Evolutionary conservation across 2,329 filamentous ascomycete species (phyloP), one percentile per base, ranked within the genome.

Genomic region (Ophiostoma angusticollis): DNA sequence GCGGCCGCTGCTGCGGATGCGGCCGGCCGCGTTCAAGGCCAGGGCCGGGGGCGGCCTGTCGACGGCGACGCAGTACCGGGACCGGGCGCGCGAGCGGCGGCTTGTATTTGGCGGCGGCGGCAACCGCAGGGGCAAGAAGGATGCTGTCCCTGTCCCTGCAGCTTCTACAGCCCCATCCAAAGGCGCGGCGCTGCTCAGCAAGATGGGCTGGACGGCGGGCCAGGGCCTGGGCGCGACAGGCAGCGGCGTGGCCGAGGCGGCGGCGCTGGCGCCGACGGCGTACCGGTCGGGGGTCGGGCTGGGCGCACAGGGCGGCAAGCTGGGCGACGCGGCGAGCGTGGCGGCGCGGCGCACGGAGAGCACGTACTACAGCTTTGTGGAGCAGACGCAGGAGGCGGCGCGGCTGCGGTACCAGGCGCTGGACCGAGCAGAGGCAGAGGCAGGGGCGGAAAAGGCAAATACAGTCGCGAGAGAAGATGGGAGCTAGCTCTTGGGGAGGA

Each of bases 171-270:
- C 54, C 35, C 59, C 64, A 43, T 76, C 73, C 25, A 82, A 79
- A 55, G 78, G 78, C 11, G 75, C 75, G 0, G 72, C 74, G 3
- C 65, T 84, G 52, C 62, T 84, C 28, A 73, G 75, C 28, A 84
- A 83, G 62, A 80, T 82, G 73, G 80, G 80, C 19, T 84, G 78
- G 78, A 73, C 62, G 17, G 63, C 67, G 1, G 79, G 80, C 8
- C 65, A 69, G 41, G 78, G 80, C 0, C 62, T 84, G 4, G 80
- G 80, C 2, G 74, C 70, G 0, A 67, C 70, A 32, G 74, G 73
- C 6, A 67, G 67, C 6, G 80, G 80, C 0, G 66, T 72, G 31
- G 80, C 72, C 0, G 70, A 78, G 36, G 74, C 74, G n/a, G n/a
- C n/a, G n/a, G n/a, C n/a, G 4, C 72, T 84, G 39, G 67, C 69